Evolutionary conservation across 805 yeast genomes (phyloP), one percentile per base, ranked within the genome.

Genomic region (Naumovozyma baii): DNA sequence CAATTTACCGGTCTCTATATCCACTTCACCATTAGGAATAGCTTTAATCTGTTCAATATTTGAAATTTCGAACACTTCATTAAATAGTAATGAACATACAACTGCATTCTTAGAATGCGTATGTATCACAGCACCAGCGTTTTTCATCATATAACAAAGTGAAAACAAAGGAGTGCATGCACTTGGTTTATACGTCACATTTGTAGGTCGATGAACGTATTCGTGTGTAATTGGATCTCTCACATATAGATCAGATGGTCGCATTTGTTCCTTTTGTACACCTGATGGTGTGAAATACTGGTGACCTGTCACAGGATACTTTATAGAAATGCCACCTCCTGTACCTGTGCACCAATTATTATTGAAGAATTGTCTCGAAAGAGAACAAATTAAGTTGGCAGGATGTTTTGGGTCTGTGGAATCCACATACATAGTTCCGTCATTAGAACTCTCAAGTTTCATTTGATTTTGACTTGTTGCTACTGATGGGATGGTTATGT

Each of bases 341-440:
- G 97, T 90, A 2, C 96, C 96, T 0, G 95, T 80, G 50, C 85
- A 90, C 95, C 96, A 87, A 37, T 83, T 81, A 54, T 82, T 81
- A 49, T 74, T 69, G 58, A 82, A 90, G 57, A 90, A 85, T 14
- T 73, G 64, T 38, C 74, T 68, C 57, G 96, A 87, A 22, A 88
- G 69, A 43, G 81, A 83, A 58, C 95, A 86, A 45, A 88, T 84
- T 50, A 83, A 66, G 52, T 82, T 79, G 2, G 95, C 94, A 0
- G 96, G 95, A 57, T 83, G 90, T 32, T 65, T 58, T 12, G 76
- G 73, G 43, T 73, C 76, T n/a, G 59, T 47, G 2, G 73, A 69
- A 9, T 25, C 25, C 4, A 41, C 40, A 10, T 22, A 10, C 26
- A 22, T 7, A 7, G 7, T 10, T 7, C 9, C 26, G 10, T 7